Conservation (phyloP, 2,329 filamentous ascomycete species). For the Sporothrix luriei region DNA sequence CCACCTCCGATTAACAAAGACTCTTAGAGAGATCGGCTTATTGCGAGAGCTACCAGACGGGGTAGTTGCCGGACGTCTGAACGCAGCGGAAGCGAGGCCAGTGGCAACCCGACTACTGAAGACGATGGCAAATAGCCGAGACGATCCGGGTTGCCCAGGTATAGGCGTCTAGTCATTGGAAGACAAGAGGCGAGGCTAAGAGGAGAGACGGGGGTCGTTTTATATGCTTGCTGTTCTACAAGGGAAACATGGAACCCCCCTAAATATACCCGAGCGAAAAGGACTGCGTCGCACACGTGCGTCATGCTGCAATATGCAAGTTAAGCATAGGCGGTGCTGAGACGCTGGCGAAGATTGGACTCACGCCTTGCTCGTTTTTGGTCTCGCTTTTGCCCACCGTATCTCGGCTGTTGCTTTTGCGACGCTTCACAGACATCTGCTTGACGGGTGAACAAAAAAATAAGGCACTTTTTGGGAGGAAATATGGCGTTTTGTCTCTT, state of each 20-base stretch:
- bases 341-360: not conserved
- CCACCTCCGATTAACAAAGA: slow-evolving; percentile 35
- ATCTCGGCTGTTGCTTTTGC: not conserved
- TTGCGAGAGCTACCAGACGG: slow-evolving; percentile 15
- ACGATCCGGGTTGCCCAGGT: not conserved
- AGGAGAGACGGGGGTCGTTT: slow-evolving; percentile 1
- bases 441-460: not conserved
- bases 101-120: not conserved
- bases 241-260: slow-evolving; percentile 18
- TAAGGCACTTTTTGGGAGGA: not conserved
- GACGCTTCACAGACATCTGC: not conserved
- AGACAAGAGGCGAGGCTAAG: not conserved
- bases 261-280: slow-evolving; percentile 28
- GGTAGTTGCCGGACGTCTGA: slow-evolving; percentile 23
- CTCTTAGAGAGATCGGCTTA: slow-evolving; percentile 36
- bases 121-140: not conserved
- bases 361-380: not conserved
- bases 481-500: slow-evolving; percentile 11
- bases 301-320: not conserved
- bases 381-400: not conserved
- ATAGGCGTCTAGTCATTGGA: not conserved
- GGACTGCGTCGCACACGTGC: not conserved
- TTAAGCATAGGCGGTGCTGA: slow-evolving; percentile 11
- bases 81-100: slow-evolving; percentile 9
- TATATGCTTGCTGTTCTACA: slow-evolving; percentile 25